A percentile compares a stretch with the other conserved stretches of the same genome.
Conservation (phyloP, 208 protist genomes). For the Leishmania major region DNA sequence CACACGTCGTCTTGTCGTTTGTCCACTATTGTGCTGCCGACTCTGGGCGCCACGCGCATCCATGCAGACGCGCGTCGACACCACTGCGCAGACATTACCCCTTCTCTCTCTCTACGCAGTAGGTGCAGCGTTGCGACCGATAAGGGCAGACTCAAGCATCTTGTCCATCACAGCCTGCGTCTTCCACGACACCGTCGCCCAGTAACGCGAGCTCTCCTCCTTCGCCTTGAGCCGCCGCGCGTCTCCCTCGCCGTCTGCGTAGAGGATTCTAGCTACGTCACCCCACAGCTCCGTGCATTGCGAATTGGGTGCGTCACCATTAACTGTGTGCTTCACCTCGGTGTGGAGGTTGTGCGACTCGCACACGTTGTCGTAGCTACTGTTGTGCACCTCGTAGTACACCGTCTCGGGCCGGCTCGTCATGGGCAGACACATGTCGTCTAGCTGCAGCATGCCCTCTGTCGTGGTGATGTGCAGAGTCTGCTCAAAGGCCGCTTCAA, state of each 20-base stretch:
- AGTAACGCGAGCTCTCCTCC: slow-evolving; percentile 39
- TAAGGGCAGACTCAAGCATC: slow-evolving; percentile 53
- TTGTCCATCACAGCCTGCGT: slow-evolving; percentile 74
- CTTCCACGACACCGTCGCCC: slow-evolving; percentile 45
- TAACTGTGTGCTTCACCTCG: slow-evolving; percentile 22
- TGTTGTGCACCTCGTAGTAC: slow-evolving; percentile 46
- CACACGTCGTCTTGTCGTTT: too few species aligned
- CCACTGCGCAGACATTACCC: not conserved
- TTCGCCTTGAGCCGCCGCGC: slow-evolving; percentile 27
- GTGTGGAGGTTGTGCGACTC: slow-evolving; percentile 11
- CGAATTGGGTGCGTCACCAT: slow-evolving; percentile 21
- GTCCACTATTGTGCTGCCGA: too few species aligned
- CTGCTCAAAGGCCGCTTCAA: slow-evolving; percentile 36
- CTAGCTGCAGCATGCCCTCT: slow-evolving; percentile 44
- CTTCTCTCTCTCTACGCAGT: not conserved
- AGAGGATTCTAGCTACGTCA: slow-evolving; percentile 34
- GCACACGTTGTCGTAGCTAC: slow-evolving; percentile 28
- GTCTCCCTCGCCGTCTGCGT: slow-evolving; percentile 29
- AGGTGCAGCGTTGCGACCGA: not conserved
- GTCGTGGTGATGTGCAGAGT: slow-evolving; percentile 33
- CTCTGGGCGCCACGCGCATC: not conserved
- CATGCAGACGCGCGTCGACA: not conserved
- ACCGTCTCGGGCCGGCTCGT: slow-evolving; percentile 16
- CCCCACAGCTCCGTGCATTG: slow-evolving; percentile 54
- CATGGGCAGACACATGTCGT: slow-evolving; percentile 38